Evolutionary conservation across 1,284 basidiomycete species (phyloP).

Genomic region (Albatrellus sp.): DNA sequence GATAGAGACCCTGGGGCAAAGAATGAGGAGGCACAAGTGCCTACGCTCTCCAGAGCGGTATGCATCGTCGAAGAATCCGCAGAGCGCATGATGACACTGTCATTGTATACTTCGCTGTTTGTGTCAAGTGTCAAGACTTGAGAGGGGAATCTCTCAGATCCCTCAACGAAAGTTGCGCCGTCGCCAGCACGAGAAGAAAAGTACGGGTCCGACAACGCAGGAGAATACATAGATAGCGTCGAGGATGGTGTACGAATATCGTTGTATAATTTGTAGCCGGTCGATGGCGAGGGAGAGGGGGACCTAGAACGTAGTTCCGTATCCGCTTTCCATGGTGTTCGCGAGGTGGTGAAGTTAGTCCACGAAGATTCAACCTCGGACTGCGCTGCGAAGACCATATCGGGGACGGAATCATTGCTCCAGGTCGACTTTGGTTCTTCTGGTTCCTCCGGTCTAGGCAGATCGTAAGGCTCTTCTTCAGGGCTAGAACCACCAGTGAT

Average conservation of each 20-base stretch:
- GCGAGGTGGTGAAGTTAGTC: constrained; percentile 22
- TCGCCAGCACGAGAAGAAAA: constrained; percentile 35
- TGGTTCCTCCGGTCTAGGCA: constrained; percentile 17
- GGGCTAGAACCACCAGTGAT: constrained; percentile 34
- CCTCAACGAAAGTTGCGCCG: constrained; percentile 27
- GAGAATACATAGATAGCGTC: constrained; percentile 25
- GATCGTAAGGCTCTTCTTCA: constrained; percentile 13
- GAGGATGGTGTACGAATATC: constrained; percentile 14
- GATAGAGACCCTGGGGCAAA: constrained; percentile 33
- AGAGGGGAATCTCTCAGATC: constrained; percentile 18
- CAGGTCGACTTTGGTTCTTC: constrained; percentile 24
- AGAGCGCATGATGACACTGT: constrained; percentile 35
- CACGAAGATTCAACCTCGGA: constrained; percentile 28
- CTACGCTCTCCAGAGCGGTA: constrained; percentile 50
- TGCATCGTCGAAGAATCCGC: constrained; percentile 53
- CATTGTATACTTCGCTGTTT: constrained; percentile 37
- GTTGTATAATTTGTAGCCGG: constrained; percentile 7
- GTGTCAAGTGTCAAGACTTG: constrained; percentile 51
- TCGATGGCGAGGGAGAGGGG: constrained; percentile 10
- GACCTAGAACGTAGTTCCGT: constrained; percentile 17
- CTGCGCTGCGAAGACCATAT: constrained; percentile 45
- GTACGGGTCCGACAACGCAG: constrained; percentile 27
- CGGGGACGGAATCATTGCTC: constrained; percentile 54
- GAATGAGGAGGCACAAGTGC: constrained; percentile 27
- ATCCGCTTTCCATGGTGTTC: constrained; percentile 18